Evolutionary conservation across 352 stramenopile species (phyloP).

Genomic region (Phytophthora lateralis): DNA sequence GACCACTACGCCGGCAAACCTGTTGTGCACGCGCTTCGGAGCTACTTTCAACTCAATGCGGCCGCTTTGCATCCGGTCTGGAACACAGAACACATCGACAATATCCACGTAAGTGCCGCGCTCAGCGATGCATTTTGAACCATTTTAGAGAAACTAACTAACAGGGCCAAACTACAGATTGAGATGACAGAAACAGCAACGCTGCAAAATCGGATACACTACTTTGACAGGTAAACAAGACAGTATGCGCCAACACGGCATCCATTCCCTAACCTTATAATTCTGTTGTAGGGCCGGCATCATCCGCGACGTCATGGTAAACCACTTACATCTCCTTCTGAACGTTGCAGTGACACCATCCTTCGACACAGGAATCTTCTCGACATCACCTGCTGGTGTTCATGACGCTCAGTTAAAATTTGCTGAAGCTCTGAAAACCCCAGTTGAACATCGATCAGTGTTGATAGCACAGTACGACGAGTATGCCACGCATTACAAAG

Average conservation of each 20-base stretch:
- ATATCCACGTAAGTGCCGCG: constrained; percentile 24
- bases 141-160: not conserved
- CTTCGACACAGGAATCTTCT: constrained; percentile 19
- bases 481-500: constrained; percentile 38
- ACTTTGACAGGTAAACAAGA: constrained; percentile 67
- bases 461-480: constrained; percentile 45
- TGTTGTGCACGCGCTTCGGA: constrained; percentile 56
- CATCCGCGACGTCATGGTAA: constrained; percentile 83
- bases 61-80: constrained; percentile 37
- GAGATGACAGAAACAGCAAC: constrained; percentile 76
- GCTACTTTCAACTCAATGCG: constrained; percentile 62
- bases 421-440: constrained; percentile 14
- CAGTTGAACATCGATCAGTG: not conserved
- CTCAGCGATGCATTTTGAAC: not conserved
- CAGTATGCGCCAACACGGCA: not conserved
- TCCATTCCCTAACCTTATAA: not conserved
- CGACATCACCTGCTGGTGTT: not conserved
- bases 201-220: constrained; percentile 59
- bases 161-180: constrained; percentile 33
- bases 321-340: constrained; percentile 78
- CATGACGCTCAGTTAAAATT: constrained; percentile 30
- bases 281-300: constrained; percentile 54
- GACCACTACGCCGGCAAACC: constrained; percentile 88
- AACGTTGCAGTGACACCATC: constrained; percentile 40
- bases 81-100: constrained; percentile 28